These are phyloP conservation scores for Pilasporangium apinafurcum DNA, from an alignment of 352 stramenopile species.

Conservation along the genomic window DNA sequence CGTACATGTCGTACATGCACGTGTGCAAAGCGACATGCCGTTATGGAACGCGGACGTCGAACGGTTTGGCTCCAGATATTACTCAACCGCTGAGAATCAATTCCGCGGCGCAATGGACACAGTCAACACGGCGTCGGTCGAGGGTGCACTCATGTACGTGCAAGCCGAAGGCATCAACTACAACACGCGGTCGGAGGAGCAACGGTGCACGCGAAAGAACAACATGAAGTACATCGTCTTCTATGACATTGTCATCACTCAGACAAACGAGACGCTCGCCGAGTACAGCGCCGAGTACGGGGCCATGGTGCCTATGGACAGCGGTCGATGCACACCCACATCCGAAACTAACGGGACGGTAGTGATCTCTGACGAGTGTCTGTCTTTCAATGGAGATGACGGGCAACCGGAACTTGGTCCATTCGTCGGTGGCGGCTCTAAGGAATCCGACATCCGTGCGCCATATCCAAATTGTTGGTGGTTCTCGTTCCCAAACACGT, in stretches of 20 bases:
- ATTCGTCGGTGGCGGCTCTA: constrained; percentile 21
- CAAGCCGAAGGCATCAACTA: constrained; percentile 50
- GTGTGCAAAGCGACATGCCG: constrained; percentile 49
- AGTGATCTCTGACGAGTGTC: constrained; percentile 16
- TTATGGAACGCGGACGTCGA: constrained; percentile 30
- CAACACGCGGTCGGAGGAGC: constrained; percentile 14
- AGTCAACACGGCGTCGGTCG: constrained; percentile 33
- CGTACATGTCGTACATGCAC: constrained; percentile 52
- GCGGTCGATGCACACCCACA: constrained; percentile 18
- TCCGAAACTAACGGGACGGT: constrained; percentile 1
- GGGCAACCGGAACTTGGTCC: constrained; percentile 14
- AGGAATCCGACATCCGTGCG: constrained; percentile 28
- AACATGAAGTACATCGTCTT: constrained; percentile 24
- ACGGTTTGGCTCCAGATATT: constrained; percentile 34
- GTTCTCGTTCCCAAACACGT: constrained; percentile 54
- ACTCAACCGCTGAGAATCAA: constrained; percentile 18
- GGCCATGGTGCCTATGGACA: constrained; percentile 25
- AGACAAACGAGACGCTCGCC: constrained; percentile 18
- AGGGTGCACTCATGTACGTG: constrained; percentile 44
- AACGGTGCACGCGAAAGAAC: constrained; percentile 26
- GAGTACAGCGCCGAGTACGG: constrained; percentile 24
- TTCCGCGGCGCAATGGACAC: constrained; percentile 28
- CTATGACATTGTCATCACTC: constrained; percentile 25
- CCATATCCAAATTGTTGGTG: constrained; percentile 43
- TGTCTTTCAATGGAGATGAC: constrained; percentile 19